Percentiles rank a stretch among this genome's conserved stretches.
Conservation (phyloP, 2,329 filamentous ascomycete genomes). For the Elsinoe necatrix region DNA sequence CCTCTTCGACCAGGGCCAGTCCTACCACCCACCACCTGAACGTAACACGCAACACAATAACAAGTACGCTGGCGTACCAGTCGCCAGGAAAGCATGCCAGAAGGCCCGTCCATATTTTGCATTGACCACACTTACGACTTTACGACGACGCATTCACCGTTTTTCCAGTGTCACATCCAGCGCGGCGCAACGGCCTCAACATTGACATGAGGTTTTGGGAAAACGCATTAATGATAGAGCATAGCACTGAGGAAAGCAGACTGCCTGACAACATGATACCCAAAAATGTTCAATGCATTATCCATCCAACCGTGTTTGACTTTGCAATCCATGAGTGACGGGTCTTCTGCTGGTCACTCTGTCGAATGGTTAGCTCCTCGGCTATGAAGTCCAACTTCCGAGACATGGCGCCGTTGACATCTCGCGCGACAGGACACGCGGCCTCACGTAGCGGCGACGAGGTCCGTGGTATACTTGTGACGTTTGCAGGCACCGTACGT, state of each 20-base stretch:
- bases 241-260: not conserved
- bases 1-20: not conserved
- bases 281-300: not conserved
- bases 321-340: not conserved
- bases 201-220: not conserved
- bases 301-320: not conserved
- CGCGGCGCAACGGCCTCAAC: not conserved
- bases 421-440: constrained; percentile 11
- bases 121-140: not conserved
- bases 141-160: not conserved
- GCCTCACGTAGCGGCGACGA: not conserved
- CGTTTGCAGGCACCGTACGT: not conserved
- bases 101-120: not conserved
- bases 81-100: not conserved
- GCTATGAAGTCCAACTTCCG: not conserved
- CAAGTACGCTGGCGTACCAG: not conserved
- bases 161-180: not conserved
- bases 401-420: not conserved
- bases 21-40: not conserved
- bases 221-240: not conserved
- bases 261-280: constrained; percentile 1
- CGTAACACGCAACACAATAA: not conserved
- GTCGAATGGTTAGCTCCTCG: not conserved
- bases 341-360: not conserved
- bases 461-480: not conserved